Evolutionary conservation across 345 rosid genomes (phyloP).

Genomic region (Crucihimalaya himalaica): DNA sequence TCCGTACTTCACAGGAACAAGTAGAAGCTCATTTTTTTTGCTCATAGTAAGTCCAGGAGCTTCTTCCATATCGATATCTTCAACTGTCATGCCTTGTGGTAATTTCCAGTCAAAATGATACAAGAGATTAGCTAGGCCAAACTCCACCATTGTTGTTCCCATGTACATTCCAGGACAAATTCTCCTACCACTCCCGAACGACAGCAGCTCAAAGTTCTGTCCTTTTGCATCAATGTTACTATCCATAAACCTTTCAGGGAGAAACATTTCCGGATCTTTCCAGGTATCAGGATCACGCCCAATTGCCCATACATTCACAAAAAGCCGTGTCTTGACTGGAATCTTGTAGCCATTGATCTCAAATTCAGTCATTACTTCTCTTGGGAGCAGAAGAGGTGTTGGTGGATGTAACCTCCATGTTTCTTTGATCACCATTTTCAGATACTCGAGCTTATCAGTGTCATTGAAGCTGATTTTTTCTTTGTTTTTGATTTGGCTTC

Average conservation of each 20-base stretch:
- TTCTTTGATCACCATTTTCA: constrained; percentile 52
- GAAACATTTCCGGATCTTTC: constrained; percentile 32
- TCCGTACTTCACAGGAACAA: constrained; percentile 38
- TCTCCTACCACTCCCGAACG: constrained; percentile 32
- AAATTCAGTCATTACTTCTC: constrained; percentile 47
- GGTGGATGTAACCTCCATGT: constrained; percentile 58
- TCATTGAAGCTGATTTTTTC: constrained; percentile 36
- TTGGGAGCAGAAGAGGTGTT: constrained; percentile 45
- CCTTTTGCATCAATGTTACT: constrained; percentile 41
- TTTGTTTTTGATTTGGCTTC: constrained; percentile 29
- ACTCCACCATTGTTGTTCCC: constrained; percentile 44
- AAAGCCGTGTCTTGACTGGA: constrained; percentile 40
- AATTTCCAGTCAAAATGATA: constrained; percentile 48
- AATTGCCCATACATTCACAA: constrained; percentile 55
- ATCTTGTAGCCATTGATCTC: constrained; percentile 42
- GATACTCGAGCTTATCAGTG: constrained; percentile 36
- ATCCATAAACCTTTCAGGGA: constrained; percentile 30
- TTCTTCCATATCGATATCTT: constrained; percentile 49
- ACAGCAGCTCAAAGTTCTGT: constrained; percentile 26
- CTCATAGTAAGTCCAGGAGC: constrained; percentile 36
- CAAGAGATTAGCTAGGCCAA: constrained; percentile 46
- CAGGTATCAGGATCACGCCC: constrained; percentile 48
- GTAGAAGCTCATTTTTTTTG: constrained; percentile 38
- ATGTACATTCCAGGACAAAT: constrained; percentile 31
- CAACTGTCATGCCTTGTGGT: constrained; percentile 32